Evolutionary conservation across 495 filamentous ascomycete species (phyloP), one percentile per base, ranked within the genome.

Genomic region (Penicillium ucsense): DNA sequence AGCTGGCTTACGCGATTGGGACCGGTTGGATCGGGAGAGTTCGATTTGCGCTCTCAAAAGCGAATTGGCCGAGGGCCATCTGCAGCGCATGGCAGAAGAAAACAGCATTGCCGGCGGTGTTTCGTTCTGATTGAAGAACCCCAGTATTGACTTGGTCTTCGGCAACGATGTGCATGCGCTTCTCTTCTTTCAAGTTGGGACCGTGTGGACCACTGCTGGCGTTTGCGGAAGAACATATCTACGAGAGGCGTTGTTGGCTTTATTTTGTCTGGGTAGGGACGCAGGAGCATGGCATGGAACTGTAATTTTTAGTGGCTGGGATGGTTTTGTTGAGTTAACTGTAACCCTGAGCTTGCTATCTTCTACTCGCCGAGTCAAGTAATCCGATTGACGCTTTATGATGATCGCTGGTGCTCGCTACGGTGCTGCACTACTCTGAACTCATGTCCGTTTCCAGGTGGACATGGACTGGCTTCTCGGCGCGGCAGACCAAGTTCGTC

Each of bases 31-130:
- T 49, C 61, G 77, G 28, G 82, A 85, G 59, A 77, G 71, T 40
- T 74, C 74, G 10, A 77, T 76, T 38, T 76, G 75, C 31, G 75
- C 75, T 4, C 55, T 83, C 43, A 78, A 75, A 59, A 78, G 73
- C 47, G 79, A 83, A 46, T 55, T 84, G 43, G 80, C 81, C 2
- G 82, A 84, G 55, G 65, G 73, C n/a, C 71, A 79, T 48, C 54
- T 85, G 41, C 74, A 78, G 47, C 65, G 73, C 38, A 72, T 78
- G 47, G 66, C 77, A 35, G 79, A 78, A 55, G 79, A 82, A 50
- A 66, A 65, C 43, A 66, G 65, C 44, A 51, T 64, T 35, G 68
- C 67, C 35, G 62, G 59, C 32, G 69, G 72, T 33, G 59, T 64
- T 31, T 63, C 67, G 5, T 78, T 77, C 44, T 77, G 60, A 50